Base-by-base conservation (phyloP, 768 basidiomycete species). In the Nidularia sp. region DNA sequence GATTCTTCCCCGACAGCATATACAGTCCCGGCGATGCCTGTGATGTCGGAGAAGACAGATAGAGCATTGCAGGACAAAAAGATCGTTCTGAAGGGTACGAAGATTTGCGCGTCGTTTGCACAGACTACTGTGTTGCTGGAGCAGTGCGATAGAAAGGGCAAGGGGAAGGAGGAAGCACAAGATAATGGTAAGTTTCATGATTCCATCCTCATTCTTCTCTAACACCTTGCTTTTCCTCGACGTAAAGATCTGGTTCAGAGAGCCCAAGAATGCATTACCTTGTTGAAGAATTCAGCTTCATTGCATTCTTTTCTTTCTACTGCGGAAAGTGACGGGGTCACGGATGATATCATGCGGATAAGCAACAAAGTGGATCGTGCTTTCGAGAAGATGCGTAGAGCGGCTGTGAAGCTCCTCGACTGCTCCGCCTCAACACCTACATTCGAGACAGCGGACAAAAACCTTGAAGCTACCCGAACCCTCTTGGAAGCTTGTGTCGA, bases 281-380 rank as follows among this genome's bases (percentile, higher is more conserved):
- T 55, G 6, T 36, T 61, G n/a, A n/a, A n/a, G 56, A n/a, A 39
- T 39, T 39, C 36, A 39, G 7, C 36, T n/a, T 39, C 36, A 39
- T 39, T 8, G 7, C 36, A 8, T 39, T 39, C 36, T 7, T 8
- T n/a, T 39, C 36, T n/a, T 39, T 39, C 36, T 39, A n/a, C 7
- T 39, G 55, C 50, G 33, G 34, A 2, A 36, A 25, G 12, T 5
- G 5, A 5, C 5, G 47, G 42, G 1, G 49, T 49, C 8, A 53
- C 54, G 22, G 66, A 70, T 42, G 69, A 70, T 22, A 41, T 70
- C 15, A 49, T 48, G 6, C 74, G 76, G 1, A 66, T 73, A 33
- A 67, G 67, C 15, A 74, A 70, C 18, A 89, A 87, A 62, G 66
- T 85, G 10, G 78, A 81, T 48, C 76, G 85, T 25, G 79, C 83